Evolutionary conservation across 495 filamentous ascomycete species (phyloP), one percentile per base, ranked within the genome.

Genomic region (Penicillium subrubescens): DNA sequence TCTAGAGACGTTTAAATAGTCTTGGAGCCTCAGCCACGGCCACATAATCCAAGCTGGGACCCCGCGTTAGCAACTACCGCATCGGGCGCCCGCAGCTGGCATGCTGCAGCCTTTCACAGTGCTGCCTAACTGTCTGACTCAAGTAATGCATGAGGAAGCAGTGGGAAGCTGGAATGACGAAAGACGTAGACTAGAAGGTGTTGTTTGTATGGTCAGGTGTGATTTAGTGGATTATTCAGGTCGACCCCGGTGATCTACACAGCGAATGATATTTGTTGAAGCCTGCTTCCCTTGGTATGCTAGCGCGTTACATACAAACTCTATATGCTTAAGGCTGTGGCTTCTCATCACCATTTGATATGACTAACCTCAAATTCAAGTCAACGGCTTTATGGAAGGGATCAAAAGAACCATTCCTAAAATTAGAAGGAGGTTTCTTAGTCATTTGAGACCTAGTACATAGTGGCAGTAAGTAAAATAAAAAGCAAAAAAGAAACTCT

Each of bases 381-480:
- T 7, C 31, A 33, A 7, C 31, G 31, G 8, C 8, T 33, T 8
- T 33, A 33, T 33, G 7, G 2, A 33, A 33, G 8, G 31, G 7
- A 33, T 33, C 0, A 33, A 33, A 33, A 7, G 31, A 33, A 33
- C 3, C 7, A 8, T 33, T 7, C 7, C 31, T 33, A 33, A 33
- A 33, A 31, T 31, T 33, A 33, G 31, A 33, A 33, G 8, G 8
- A 7, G 31, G 2, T 33, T 33, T 33, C 31, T 4, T 33, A 7
- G 31, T 33, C 6, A 41, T 43, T 6, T 43, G 15, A 43, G 39
- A 17, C 17, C 0, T 1, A 41, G 37, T 5, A 5, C 2, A 15
- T 3, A 41, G n/a, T 14, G 14, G 10, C 6, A 17, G 39, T 39
- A 43, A 81, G 79, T 78, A 79, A 79, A 83, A 83, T 80, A 72